Evolutionary conservation across 805 yeast species (phyloP).

Genomic region (Schizosaccharomyces cryophilus): DNA sequence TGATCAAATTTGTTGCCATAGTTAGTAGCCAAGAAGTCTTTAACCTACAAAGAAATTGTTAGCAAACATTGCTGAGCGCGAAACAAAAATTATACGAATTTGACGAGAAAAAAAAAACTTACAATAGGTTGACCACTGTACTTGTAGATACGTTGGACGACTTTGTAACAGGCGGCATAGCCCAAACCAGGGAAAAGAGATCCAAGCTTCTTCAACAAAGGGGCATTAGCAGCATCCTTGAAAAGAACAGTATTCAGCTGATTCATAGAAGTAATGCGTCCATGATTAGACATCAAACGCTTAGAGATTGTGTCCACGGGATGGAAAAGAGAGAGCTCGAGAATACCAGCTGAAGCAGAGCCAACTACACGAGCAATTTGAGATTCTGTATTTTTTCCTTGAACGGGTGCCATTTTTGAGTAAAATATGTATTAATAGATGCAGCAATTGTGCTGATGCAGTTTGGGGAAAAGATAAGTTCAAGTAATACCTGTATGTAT

Average conservation of each 20-base stretch:
- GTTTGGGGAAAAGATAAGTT: too few relatives aligned
- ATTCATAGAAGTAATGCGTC: constrained; percentile 36
- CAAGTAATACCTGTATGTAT: too few relatives aligned
- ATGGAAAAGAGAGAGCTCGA: constrained; percentile 91
- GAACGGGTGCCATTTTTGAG: background rate
- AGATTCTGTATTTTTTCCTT: background rate
- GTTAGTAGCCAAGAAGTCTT: constrained; percentile 64
- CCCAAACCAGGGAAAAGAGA: constrained; percentile 95
- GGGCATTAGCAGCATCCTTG: constrained; percentile 50
- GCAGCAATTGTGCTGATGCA: too few relatives aligned
- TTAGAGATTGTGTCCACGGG: constrained; percentile 94
- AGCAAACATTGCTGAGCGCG: background rate
- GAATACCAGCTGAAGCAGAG: constrained; percentile 81
- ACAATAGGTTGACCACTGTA: constrained; percentile 99
- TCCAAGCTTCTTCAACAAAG: constrained; percentile 43
- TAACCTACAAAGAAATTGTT: constrained; percentile 14
- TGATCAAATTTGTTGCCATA: constrained; percentile 46
- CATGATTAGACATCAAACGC: constrained; percentile 74
- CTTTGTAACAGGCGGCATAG: constrained; percentile 90
- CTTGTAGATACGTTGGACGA: constrained; percentile 90
- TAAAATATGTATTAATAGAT: background rate
- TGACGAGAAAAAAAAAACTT: background rate
- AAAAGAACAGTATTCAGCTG: constrained; percentile 73
- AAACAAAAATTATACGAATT: background rate
- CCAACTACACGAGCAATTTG: background rate